Base-by-base conservation (phyloP, 2,329 filamentous ascomycete genomes). In the Pseudogymnoascus sp. region DNA sequence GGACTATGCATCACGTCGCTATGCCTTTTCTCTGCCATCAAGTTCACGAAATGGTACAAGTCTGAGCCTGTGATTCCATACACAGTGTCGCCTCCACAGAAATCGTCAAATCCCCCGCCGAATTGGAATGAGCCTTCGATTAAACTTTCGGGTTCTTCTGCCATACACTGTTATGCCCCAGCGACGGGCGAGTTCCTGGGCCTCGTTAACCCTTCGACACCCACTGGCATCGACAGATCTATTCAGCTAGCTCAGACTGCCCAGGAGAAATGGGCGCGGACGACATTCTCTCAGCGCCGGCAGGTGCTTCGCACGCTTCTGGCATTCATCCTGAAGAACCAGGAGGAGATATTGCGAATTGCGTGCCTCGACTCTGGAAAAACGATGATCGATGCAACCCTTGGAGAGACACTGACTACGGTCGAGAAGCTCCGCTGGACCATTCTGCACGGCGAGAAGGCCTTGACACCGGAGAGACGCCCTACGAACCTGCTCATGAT, bases 351-450 rank as follows among this genome's bases (percentile, higher is more conserved):
- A 68, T 92, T 91, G 69, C 83, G 85, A 13, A 85, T 91, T 31
- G 93, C 92, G 59, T 95, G 90, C 71, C 81, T 96, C 36, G 94
- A 99, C 76, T 95, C 90, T 42, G 94, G 94, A 66, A 99, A 99
- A 81, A 97, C 95, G 1, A 89, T 93, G 79, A 86, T 97, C 39
- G 94, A 99, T 76, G 94, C 93, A 0, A 87, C 89, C 68, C 86
- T 99, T 62, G 94, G 94, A 60, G 94, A 99, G 80, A 92, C 97
- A 66, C 80, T 99, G 61, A 92, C 97, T 42, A 97, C 94, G 5
- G 87, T 84, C 0, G 94, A 97, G 79, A 97, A 96, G 79, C 81
- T 99, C 64, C 87, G 89, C 71, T 99, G 94, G 94, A 96, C 92
- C 2, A 87, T 97, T 65, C 80, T 86, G 66, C 91, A 99, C 75